Evolutionary conservation across 2,329 filamentous ascomycete genomes (phyloP).

Genomic region (Cladosporium velox): DNA sequence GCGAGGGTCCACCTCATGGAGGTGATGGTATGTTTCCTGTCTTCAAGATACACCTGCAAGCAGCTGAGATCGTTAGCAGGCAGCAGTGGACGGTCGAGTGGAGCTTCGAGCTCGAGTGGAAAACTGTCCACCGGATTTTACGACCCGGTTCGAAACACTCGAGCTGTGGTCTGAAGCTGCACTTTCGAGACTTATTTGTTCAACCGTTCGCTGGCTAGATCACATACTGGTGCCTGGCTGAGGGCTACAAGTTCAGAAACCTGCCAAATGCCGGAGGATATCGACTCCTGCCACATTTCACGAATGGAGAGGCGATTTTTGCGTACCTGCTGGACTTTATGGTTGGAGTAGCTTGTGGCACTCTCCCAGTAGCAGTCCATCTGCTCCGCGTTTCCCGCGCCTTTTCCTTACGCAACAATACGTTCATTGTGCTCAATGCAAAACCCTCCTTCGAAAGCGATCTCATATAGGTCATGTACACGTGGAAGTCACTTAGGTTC

Average conservation of each 20-base stretch:
- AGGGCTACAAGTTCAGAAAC: background rate
- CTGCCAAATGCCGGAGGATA: background rate
- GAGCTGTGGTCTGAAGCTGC: background rate
- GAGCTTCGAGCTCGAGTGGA: background rate
- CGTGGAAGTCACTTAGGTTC: background rate
- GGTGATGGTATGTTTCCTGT: background rate
- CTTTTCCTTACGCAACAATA: background rate
- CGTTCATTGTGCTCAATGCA: background rate
- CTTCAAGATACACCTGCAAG: background rate
- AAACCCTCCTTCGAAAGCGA: background rate
- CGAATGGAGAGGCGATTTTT: background rate
- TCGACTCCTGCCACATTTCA: background rate
- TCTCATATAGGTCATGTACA: background rate
- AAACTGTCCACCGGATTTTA: background rate
- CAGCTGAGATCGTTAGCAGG: background rate
- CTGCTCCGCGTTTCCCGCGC: background rate
- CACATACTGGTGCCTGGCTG: background rate
- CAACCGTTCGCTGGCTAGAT: background rate
- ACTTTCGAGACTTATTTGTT: background rate
- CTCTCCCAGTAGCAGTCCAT: background rate
- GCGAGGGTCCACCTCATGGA: conserved; percentile 2
- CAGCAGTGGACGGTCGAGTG: background rate
- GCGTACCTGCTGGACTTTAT: background rate
- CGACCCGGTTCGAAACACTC: conserved; percentile 16
- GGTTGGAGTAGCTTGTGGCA: background rate